These are phyloP conservation scores for Phyllosticta capitalensis DNA, from an alignment of 2,329 filamentous ascomycete species.

Conservation along the genomic window DNA sequence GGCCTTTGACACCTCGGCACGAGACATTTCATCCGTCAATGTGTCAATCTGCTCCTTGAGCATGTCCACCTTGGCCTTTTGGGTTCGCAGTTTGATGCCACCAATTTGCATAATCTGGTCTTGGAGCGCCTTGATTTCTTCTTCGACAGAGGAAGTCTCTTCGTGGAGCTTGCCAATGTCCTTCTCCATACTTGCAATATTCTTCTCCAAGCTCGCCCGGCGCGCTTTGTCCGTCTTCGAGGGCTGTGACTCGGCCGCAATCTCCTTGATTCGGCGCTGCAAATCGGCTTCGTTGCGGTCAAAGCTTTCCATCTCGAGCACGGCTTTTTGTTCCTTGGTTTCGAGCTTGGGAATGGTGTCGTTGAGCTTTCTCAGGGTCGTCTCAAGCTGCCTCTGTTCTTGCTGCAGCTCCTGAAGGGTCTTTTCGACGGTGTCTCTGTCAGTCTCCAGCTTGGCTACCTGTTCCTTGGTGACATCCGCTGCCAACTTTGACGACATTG, in stretches of 20 bases:
- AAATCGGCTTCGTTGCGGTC: conserved; percentile 74
- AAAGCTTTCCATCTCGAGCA: conserved; percentile 78
- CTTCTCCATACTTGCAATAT: conserved; percentile 62
- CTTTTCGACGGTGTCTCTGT: conserved; percentile 75
- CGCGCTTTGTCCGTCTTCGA: conserved; percentile 72
- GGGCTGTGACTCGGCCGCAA: conserved; percentile 70
- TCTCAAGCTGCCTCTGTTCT: conserved; percentile 70
- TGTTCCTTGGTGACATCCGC: conserved; percentile 80
- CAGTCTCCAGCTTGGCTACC: conserved; percentile 74
- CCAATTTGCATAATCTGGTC: conserved; percentile 98
- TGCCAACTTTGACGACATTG: conserved; percentile 95
- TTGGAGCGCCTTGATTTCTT: conserved; percentile 85
- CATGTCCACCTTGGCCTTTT: conserved; percentile 83
- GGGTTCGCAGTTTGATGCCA: conserved; percentile 80
- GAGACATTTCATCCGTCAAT: conserved; percentile 72
- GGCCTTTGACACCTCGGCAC: conserved; percentile 74
- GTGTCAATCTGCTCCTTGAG: conserved; percentile 77
- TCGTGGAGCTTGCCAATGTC: conserved; percentile 71
- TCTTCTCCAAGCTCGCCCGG: conserved; percentile 63
- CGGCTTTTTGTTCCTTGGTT: conserved; percentile 83
- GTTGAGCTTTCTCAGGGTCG: conserved; percentile 59
- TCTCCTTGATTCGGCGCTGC: conserved; percentile 74
- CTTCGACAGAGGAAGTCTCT: conserved; percentile 83
- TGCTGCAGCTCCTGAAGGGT: conserved; percentile 79
- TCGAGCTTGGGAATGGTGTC: conserved; percentile 76